phyloP scores from a whole-genome alignment of 768 basidiomycete genomes.

The Suillus occidentalis region DNA sequence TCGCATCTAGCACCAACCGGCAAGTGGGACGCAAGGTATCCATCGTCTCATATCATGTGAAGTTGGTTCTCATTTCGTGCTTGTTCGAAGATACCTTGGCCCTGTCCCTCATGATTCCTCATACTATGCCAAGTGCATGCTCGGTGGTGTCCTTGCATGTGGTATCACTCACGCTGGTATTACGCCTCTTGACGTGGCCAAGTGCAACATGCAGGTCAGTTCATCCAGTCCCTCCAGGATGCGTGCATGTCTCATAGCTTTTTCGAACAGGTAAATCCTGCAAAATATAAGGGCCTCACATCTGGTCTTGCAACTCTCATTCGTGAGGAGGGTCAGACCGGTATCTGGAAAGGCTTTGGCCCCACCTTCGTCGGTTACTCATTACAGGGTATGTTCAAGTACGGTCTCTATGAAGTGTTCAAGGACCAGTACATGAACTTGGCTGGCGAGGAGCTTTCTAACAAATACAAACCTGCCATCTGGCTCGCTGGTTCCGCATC shows the following conservation, averaged over 20 bases:
- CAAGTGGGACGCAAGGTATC: slow-evolving; percentile 79
- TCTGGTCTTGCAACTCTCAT: slow-evolving; percentile 63
- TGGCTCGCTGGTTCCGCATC: slow-evolving; percentile 95
- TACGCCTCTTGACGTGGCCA: slow-evolving; percentile 85
- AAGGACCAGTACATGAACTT: slow-evolving; percentile 91
- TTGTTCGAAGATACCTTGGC: slow-evolving; percentile 55
- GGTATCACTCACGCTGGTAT: slow-evolving; percentile 88
- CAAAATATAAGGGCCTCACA: slow-evolving; percentile 69
- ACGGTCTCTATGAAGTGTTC: slow-evolving; percentile 97
- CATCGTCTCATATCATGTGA: background rate
- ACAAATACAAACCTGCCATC: slow-evolving; percentile 85
- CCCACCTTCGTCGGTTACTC: slow-evolving; percentile 94
- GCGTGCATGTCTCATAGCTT: background rate
- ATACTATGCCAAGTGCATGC: slow-evolving; percentile 86
- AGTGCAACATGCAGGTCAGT: slow-evolving; percentile 88
- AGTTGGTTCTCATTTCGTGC: slow-evolving; percentile 3
- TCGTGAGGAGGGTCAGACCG: slow-evolving; percentile 78
- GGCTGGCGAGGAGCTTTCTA: slow-evolving; percentile 77
- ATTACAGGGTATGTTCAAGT: slow-evolving; percentile 97
- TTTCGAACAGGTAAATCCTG: slow-evolving; percentile 62
- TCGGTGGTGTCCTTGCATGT: slow-evolving; percentile 85
- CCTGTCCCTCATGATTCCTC: slow-evolving; percentile 72
- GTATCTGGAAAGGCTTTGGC: slow-evolving; percentile 93
- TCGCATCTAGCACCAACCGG: slow-evolving; percentile 48
- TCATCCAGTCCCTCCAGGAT: background rate